Evolutionary conservation across 2,329 filamentous ascomycete genomes (phyloP).

Genomic region (Trichoderma simmonsii): DNA sequence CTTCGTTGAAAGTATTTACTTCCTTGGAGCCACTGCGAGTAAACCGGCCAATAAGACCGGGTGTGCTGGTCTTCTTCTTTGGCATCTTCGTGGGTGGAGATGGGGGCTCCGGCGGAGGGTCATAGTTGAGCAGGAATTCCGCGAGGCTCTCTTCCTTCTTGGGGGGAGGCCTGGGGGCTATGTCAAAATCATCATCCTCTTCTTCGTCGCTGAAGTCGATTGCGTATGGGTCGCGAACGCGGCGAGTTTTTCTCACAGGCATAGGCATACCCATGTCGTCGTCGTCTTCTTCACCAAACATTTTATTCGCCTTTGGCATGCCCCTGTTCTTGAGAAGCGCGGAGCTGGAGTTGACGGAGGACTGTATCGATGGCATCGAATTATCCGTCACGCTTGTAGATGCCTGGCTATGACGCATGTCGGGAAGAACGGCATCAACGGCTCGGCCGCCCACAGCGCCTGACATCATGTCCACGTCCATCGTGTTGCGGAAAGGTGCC

Average conservation of each 20-base stretch:
- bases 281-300: slow-evolving; percentile 48
- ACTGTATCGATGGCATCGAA: slow-evolving; percentile 55
- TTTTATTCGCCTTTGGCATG: slow-evolving; percentile 30
- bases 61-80: slow-evolving; percentile 62
- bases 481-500: slow-evolving; percentile 78
- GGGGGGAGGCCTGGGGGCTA: slow-evolving; percentile 38
- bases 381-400: slow-evolving; percentile 57
- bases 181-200: slow-evolving; percentile 48
- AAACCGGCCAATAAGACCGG: slow-evolving; percentile 61
- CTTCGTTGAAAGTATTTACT: slow-evolving; percentile 25
- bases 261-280: slow-evolving; percentile 31
- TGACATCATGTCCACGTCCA: slow-evolving; percentile 77
- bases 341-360: slow-evolving; percentile 72
- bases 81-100: slow-evolving; percentile 33
- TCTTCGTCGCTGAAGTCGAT: slow-evolving; percentile 77
- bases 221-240: slow-evolving; percentile 87
- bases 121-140: slow-evolving; percentile 69
- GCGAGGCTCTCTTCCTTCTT: slow-evolving; percentile 65
- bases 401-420: slow-evolving; percentile 54
- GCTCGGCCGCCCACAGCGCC: slow-evolving; percentile 53
- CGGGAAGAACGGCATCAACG: slow-evolving; percentile 55
- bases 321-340: slow-evolving; percentile 56
- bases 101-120: slow-evolving; percentile 57
- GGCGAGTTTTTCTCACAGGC: slow-evolving; percentile 70
- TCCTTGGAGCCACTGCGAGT: slow-evolving; percentile 34